Conservation (phyloP, 176 grass and related monocot species). For the Rhynchospora breviuscula region DNA sequence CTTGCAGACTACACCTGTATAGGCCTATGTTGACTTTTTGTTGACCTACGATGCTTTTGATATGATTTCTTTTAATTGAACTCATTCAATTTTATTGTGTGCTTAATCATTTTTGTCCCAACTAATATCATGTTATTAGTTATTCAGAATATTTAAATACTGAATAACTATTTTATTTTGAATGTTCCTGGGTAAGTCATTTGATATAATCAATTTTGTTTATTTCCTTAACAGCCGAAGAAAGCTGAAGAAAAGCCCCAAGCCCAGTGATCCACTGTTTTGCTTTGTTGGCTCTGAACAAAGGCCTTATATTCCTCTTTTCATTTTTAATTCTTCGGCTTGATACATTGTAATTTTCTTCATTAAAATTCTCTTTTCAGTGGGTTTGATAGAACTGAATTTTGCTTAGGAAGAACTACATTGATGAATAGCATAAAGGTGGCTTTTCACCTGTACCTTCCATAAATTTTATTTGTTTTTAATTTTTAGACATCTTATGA, state of each 20-base stretch:
- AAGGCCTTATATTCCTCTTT: neutral
- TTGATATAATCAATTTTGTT: neutral
- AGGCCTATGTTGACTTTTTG: neutral
- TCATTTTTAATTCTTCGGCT: neutral
- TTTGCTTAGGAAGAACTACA: neutral
- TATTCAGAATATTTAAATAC: neutral
- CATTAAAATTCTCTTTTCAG: neutral
- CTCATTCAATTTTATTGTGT: neutral
- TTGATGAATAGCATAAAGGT: neutral
- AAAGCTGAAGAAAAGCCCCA: slow-evolving; percentile 78
- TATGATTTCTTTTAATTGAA: neutral
- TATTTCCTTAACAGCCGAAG: slow-evolving; percentile 55
- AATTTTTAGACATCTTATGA: neutral
- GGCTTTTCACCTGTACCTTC: neutral
- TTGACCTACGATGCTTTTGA: neutral
- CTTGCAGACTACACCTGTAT: neutral
- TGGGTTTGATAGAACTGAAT: neutral
- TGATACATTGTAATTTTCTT: slow-evolving; percentile 10
- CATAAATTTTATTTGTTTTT: neutral
- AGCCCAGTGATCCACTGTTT: slow-evolving; percentile 22
- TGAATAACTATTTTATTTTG: neutral
- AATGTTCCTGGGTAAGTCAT: neutral
- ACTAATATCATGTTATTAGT: neutral
- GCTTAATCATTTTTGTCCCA: neutral
- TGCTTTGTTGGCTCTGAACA: neutral